Evolutionary conservation across 441 rosid genomes (phyloP), one percentile per base, ranked within the genome.

Genomic region (Sinapis alba): DNA sequence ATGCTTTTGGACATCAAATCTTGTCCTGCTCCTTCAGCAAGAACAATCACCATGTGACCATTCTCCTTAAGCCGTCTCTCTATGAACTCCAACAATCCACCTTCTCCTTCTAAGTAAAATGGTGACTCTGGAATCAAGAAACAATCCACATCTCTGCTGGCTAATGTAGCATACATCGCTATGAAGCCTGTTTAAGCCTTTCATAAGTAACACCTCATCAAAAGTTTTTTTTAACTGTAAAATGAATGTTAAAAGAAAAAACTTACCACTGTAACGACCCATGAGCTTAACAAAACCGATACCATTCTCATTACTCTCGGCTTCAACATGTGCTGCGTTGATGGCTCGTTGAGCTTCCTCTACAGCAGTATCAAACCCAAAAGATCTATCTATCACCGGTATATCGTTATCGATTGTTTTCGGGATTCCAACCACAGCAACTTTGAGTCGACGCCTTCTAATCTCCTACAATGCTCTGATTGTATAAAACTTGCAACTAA

Each of bases 331-430:
- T 7, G 87, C 90, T 36, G 87, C 87, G 20, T 79, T 82, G 69
- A 87, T 87, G 19, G 89, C 89, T 53, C 89, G 83, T 71, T 85
- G 86, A 81, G 87, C 86, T 68, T 85, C 89, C 75, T 85, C 89
- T 7, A 85, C 88, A 32, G 57, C 57, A 63, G 98, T 74, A 91
- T 45, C 53, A 45, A 45, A 15, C 53, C 53, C 53, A 45, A 45
- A 45, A 45, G 53, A 45, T 45, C 19, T 45, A 15, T 45, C 53
- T 6, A 45, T 93, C 2, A 92, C 99, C 24, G 97, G 90, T 66
- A 95, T 87, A 83, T 93, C 99, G 47, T 92, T 91, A 77, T 95
- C 99, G 16, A 94, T 92, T 27, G 97, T 92, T 84, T 92, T 95
- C 0, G 98, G 98, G 27, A 93, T 93, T 59, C 98, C 98, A 47